Percentiles rank a stretch among this genome's conserved stretches.
Conservation (phyloP, 495 filamentous ascomycete genomes). For the Neurospora tetrasperma region DNA sequence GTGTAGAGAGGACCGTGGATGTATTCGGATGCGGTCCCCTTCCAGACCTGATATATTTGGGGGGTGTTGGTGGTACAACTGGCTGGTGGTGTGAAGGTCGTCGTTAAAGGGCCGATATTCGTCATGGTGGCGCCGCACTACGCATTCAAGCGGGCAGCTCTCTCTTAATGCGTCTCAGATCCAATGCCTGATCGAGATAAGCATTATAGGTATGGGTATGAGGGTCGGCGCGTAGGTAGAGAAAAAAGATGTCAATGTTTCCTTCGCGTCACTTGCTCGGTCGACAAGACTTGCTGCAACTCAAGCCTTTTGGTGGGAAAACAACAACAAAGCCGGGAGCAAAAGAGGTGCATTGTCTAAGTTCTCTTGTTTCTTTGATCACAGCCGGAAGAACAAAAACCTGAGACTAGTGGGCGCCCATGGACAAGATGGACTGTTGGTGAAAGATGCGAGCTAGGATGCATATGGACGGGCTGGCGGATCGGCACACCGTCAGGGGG, state of each 20-base stretch:
- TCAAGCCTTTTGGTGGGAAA: background rate
- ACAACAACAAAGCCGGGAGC: background rate
- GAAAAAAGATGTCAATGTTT: background rate
- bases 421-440: background rate
- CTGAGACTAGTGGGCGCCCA: background rate
- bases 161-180: background rate
- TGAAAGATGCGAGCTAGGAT: background rate
- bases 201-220: background rate
- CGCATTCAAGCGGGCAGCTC: slow-evolving; percentile 5
- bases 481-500: background rate
- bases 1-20: slow-evolving; percentile 22
- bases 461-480: background rate
- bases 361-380: background rate
- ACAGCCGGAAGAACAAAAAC: background rate
- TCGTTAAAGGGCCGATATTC: slow-evolving; percentile 23
- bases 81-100: slow-evolving; percentile 18
- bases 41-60: slow-evolving; percentile 18
- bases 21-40: slow-evolving; percentile 7
- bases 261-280: background rate
- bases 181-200: background rate
- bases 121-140: slow-evolving; percentile 19
- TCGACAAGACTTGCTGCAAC: background rate
- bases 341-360: background rate
- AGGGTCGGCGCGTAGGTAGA: background rate
- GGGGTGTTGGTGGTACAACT: slow-evolving; percentile 17